Conservation (phyloP, 305 asterid genomes). For the Fraxinus dipetala region DNA sequence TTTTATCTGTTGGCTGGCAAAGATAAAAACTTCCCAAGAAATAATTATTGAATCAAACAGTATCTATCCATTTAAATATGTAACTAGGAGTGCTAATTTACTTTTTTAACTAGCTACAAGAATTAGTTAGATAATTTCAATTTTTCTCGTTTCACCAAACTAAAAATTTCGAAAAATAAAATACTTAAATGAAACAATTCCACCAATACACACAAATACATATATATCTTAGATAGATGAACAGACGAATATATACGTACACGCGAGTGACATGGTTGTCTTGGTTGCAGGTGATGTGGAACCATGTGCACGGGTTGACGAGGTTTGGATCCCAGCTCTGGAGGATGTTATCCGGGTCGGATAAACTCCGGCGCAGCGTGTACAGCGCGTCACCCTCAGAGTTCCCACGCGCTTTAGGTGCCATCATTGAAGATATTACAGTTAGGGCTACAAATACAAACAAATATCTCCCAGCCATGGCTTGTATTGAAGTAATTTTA, state of each 20-base stretch:
- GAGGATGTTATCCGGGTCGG: constrained; percentile 79
- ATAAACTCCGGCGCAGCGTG: constrained; percentile 81
- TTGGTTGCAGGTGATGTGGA: constrained; percentile 84
- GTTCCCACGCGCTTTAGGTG: constrained; percentile 50
- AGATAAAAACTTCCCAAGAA: background rate
- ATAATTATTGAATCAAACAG: background rate
- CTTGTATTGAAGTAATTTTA: constrained; percentile 9
- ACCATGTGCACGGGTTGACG: constrained; percentile 91
- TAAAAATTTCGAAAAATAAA: background rate
- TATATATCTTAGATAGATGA: background rate
- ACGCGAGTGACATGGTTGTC: constrained; percentile 75
- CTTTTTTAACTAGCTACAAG: background rate
- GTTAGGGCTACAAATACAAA: constrained; percentile 32
- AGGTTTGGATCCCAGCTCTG: constrained; percentile 96
- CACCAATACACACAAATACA: background rate
- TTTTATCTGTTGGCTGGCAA: background rate
- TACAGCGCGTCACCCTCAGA: constrained; percentile 90
- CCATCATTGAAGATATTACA: constrained; percentile 28
- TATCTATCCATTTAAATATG: background rate
- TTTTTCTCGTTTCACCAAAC: background rate
- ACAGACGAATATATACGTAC: constrained; percentile 37
- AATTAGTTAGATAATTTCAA: background rate
- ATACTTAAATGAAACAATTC: background rate
- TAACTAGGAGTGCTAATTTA: no score
- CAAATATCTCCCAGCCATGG: constrained; percentile 36